Conservation (phyloP, 2,329 filamentous ascomycete genomes). For the Fusarium concolor region DNA sequence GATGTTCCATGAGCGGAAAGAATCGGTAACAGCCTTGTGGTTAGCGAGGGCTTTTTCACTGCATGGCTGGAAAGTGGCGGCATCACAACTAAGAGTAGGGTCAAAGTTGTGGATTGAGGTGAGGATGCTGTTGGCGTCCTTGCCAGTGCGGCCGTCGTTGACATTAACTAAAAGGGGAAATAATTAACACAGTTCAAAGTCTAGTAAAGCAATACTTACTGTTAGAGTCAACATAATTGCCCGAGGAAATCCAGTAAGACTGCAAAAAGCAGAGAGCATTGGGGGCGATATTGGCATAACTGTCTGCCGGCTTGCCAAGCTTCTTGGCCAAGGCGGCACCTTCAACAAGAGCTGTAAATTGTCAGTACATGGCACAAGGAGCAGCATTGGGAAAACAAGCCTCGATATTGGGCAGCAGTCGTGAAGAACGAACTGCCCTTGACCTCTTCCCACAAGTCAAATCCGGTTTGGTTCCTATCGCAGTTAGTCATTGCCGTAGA, state of each 20-base stretch:
- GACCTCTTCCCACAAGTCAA: constrained; percentile 88
- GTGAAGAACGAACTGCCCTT: constrained; percentile 84
- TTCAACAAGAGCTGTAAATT: constrained; percentile 65
- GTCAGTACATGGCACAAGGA: not conserved
- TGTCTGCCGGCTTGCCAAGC: constrained; percentile 69
- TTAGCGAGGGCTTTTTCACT: constrained; percentile 76
- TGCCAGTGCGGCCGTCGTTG: constrained; percentile 72
- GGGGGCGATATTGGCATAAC: constrained; percentile 73
- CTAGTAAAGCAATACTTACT: constrained; percentile 52
- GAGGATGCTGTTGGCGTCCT: constrained; percentile 78
- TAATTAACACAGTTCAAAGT: not conserved
- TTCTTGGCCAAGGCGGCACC: constrained; percentile 73
- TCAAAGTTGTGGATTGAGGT: constrained; percentile 77
- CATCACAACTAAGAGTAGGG: constrained; percentile 72
- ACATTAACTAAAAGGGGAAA: constrained; percentile 58
- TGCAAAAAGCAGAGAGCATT: constrained; percentile 80
- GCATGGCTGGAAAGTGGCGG: constrained; percentile 82
- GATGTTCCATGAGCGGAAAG: constrained; percentile 79
- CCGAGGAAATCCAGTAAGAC: constrained; percentile 74
- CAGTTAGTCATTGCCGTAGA: not conserved
- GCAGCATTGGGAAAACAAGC: constrained; percentile 48
- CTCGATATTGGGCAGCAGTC: constrained; percentile 74
- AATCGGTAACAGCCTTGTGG: constrained; percentile 80
- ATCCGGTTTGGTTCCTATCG: constrained; percentile 67
- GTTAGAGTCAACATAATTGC: constrained; percentile 75